These are phyloP conservation scores for Solanum aculeatissimum DNA, from an alignment of 305 asterid genomes.

Conservation along the genomic window DNA sequence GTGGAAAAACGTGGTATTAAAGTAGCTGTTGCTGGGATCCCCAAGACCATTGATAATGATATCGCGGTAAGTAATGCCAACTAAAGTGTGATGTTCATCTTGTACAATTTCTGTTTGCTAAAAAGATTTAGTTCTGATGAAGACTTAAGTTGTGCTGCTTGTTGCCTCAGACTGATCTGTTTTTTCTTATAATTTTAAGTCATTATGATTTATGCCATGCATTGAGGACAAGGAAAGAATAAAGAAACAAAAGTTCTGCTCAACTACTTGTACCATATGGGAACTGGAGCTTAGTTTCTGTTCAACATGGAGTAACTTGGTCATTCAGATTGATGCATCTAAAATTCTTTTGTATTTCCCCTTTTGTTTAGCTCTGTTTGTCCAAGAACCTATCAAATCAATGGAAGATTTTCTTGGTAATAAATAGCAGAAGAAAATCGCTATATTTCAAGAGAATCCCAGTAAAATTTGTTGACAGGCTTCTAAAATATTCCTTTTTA, in stretches of 20 bases:
- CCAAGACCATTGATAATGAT: slow-evolving; percentile 45
- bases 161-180: neutral
- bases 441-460: neutral
- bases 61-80: slow-evolving; percentile 23
- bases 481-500: neutral
- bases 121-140: neutral
- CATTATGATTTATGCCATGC: neutral
- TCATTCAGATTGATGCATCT: neutral
- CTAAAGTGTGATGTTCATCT: neutral
- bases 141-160: neutral
- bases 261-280: neutral
- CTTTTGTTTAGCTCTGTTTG: neutral
- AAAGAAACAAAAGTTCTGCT: neutral
- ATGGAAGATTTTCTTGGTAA: neutral
- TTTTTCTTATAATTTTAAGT: neutral
- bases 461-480: neutral
- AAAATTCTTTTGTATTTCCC: neutral
- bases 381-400: neutral
- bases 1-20: slow-evolving; percentile 76
- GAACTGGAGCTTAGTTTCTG: neutral
- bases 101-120: neutral
- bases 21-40: slow-evolving; percentile 73
- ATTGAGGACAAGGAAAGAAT: neutral
- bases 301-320: neutral
- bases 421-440: neutral